Percentiles rank a stretch among this genome's conserved stretches.
These are phyloP conservation scores for Xylaria digitata DNA, from an alignment of 2,329 filamentous ascomycete genomes.

Conservation along the genomic window DNA sequence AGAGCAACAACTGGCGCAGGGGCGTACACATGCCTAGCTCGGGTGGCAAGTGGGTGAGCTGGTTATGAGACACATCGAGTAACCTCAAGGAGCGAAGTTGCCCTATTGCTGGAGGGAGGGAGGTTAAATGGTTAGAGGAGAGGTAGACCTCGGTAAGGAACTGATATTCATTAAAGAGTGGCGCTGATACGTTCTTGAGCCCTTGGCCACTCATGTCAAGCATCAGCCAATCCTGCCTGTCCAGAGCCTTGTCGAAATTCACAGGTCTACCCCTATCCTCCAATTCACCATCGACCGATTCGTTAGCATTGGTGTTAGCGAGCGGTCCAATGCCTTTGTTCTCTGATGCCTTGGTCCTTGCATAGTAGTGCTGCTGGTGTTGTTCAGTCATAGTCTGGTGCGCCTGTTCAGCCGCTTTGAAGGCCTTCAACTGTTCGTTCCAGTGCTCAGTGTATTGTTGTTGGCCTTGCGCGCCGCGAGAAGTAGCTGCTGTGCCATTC, in stretches of 20 bases:
- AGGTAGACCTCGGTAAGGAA: conserved; percentile 95
- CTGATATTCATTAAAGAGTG: conserved; percentile 81
- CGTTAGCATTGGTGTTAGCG: conserved; percentile 60
- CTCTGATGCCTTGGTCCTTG: conserved; percentile 74
- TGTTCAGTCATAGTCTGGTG: conserved; percentile 77
- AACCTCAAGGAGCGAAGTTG: conserved; percentile 82
- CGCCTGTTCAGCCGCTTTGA: conserved; percentile 79
- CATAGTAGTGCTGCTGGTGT: conserved; percentile 76
- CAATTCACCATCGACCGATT: conserved; percentile 64
- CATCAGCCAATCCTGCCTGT: conserved; percentile 88
- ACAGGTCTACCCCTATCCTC: conserved; percentile 70
- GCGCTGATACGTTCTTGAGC: conserved; percentile 80
- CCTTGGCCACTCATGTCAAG: conserved; percentile 97
- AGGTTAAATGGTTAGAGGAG: conserved; percentile 88
- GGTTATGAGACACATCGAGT: conserved; percentile 90
- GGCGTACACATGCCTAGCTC: conserved; percentile 98
- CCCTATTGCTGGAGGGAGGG: conserved; percentile 84
- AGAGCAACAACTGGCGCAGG: conserved; percentile 84
- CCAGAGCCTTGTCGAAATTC: conserved; percentile 73
- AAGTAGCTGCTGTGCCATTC: conserved; percentile 65
- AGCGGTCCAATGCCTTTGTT: conserved; percentile 74
- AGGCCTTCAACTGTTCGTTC: conserved; percentile 85
- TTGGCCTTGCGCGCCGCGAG: conserved; percentile 63
- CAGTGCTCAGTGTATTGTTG: conserved; percentile 74
- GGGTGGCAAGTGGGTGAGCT: conserved; percentile 81